Conservation (phyloP, 306 rosid species). For the Carpinus viminea region DNA sequence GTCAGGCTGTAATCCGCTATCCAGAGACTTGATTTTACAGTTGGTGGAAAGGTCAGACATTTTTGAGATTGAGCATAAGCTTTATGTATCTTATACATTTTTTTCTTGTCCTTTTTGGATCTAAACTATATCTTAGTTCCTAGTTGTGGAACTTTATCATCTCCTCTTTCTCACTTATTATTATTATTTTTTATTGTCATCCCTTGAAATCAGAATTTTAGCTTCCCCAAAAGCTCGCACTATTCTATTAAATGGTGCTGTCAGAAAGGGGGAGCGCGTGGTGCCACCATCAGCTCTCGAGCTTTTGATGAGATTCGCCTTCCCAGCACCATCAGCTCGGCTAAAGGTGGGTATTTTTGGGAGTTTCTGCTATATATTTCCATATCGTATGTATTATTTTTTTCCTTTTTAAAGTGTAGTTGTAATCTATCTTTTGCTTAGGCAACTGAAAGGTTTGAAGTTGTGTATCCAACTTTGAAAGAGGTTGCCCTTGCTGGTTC, state of each 20-base stretch:
- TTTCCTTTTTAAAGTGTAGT: background rate
- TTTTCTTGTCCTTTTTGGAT: background rate
- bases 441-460: slow-evolving; percentile 51
- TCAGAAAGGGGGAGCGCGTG: slow-evolving; percentile 54
- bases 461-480: slow-evolving; percentile 44
- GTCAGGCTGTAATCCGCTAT: slow-evolving; percentile 43
- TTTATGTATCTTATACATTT: slow-evolving; percentile 1
- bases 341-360: slow-evolving; percentile 35
- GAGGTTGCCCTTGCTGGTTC: slow-evolving; percentile 50
- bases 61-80: slow-evolving; percentile 12
- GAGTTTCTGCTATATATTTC: slow-evolving; percentile 14
- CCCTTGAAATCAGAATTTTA: slow-evolving; percentile 37
- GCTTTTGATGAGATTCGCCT: slow-evolving; percentile 38
- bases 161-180: background rate
- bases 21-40: slow-evolving; percentile 52
- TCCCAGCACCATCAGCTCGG: slow-evolving; percentile 45
- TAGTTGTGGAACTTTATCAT: slow-evolving; percentile 2
- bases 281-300: slow-evolving; percentile 50
- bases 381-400: slow-evolving; percentile 7
- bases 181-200: background rate
- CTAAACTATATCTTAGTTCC: background rate
- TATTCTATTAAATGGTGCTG: slow-evolving; percentile 46
- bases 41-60: slow-evolving; percentile 48
- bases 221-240: slow-evolving; percentile 44
- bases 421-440: slow-evolving; percentile 19